These are phyloP conservation scores for Aleurites moluccanus DNA, from an alignment of 441 rosid species.

Conservation along the genomic window DNA sequence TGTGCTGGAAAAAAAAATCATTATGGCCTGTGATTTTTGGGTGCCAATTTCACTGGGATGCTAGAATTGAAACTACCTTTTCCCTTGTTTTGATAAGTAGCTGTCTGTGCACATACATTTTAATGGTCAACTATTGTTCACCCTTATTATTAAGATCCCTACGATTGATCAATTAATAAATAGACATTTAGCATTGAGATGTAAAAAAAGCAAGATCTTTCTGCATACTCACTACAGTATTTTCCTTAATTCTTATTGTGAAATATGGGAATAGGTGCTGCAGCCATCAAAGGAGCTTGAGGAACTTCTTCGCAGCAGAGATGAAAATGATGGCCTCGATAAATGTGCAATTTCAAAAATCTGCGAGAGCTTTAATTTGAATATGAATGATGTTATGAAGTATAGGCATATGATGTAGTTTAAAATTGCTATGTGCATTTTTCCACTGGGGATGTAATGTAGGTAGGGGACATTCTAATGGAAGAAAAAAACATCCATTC, in stretches of 20 bases:
- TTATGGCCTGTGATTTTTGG: not conserved
- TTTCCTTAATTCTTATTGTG: not conserved
- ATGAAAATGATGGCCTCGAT: constrained; percentile 45
- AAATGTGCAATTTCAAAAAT: constrained; percentile 44
- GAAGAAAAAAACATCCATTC: constrained; percentile 2
- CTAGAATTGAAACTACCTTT: too few relatives aligned
- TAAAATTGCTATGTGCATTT: not conserved
- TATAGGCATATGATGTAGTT: constrained; percentile 44
- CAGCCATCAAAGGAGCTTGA: constrained; percentile 67
- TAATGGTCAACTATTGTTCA: not conserved
- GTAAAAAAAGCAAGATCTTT: not conserved
- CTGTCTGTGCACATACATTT: not conserved
- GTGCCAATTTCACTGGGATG: too few relatives aligned
- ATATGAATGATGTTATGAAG: constrained; percentile 55
- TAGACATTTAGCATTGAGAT: not conserved
- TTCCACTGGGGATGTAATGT: constrained; percentile 1
- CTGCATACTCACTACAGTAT: not conserved
- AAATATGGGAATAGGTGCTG: constrained; percentile 42
- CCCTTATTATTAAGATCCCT: not conserved
- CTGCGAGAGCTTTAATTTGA: constrained; percentile 60
- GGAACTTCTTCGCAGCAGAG: constrained; percentile 35
- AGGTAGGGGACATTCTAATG: not conserved
- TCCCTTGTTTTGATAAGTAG: not conserved
- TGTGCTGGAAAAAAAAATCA: not conserved
- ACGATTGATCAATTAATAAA: not conserved